These are phyloP conservation scores for Ophiostoma perfectum DNA, from an alignment of 2,329 filamentous ascomycete species.

Conservation along the genomic window DNA sequence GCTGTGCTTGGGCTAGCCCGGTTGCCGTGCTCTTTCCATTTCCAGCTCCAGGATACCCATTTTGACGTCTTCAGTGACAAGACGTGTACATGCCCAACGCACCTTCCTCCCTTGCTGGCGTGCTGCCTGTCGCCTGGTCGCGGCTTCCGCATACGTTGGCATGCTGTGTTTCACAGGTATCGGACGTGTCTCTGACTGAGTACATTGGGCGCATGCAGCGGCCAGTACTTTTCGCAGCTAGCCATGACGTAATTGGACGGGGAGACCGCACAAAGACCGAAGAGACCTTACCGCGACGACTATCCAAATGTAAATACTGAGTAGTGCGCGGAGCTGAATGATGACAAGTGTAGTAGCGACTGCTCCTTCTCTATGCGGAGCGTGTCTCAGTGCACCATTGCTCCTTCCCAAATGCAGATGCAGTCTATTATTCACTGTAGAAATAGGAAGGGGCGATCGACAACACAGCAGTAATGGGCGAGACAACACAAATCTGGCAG, in stretches of 20 bases:
- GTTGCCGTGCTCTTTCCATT: neutral
- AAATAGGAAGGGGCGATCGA: neutral
- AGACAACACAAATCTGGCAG: slow-evolving; percentile 1
- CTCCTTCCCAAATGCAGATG: neutral
- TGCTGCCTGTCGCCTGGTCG: neutral
- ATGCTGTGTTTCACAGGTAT: slow-evolving; percentile 4
- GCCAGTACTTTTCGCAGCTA: too few species aligned
- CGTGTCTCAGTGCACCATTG: neutral
- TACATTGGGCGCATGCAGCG: too few species aligned
- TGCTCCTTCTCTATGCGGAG: neutral
- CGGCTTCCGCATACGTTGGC: neutral
- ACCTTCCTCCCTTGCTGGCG: neutral
- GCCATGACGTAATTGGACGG: too few species aligned
- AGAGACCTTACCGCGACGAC: too few species aligned
- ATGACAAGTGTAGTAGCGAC: too few species aligned
- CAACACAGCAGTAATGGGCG: neutral
- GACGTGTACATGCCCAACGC: neutral
- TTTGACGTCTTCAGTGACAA: slow-evolving; percentile 1
- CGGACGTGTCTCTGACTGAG: neutral
- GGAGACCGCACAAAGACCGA: too few species aligned
- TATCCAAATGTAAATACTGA: too few species aligned
- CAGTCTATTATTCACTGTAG: neutral
- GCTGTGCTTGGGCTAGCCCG: slow-evolving; percentile 4
- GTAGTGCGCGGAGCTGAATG: too few species aligned
- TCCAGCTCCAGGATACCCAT: neutral